Percentiles rank a stretch among this genome's conserved stretches.
Evolutionary conservation across 1,284 basidiomycete genomes (phyloP).

Genomic region (Boletus subluridellus): DNA sequence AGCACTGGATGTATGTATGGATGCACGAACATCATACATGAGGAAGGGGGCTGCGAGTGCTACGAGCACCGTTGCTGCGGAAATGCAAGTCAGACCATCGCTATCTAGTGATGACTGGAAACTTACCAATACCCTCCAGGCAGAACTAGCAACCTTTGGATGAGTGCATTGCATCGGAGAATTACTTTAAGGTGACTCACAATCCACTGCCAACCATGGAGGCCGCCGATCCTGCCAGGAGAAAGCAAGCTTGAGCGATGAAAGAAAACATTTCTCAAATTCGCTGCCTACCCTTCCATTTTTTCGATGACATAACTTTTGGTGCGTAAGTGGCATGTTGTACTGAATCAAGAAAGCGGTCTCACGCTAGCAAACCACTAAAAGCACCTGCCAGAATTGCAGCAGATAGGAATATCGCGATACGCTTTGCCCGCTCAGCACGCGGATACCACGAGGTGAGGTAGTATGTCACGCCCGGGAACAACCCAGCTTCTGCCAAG

Average conservation of each 20-base stretch:
- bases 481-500: background rate
- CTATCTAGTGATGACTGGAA: too few relatives aligned
- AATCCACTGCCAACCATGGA: too few relatives aligned
- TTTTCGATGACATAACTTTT: slow-evolving; percentile 15
- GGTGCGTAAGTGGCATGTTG: slow-evolving; percentile 2
- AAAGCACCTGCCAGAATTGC: slow-evolving; percentile 19
- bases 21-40: too few relatives aligned
- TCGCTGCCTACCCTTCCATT: slow-evolving; percentile 16
- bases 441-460: slow-evolving; percentile 22
- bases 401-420: slow-evolving; percentile 14
- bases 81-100: too few relatives aligned
- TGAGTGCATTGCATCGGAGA: background rate
- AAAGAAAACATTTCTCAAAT: background rate
- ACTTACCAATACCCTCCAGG: too few relatives aligned
- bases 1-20: background rate
- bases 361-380: slow-evolving; percentile 21
- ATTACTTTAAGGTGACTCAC: slow-evolving; percentile 11
- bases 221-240: slow-evolving; percentile 19
- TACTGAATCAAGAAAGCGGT: background rate
- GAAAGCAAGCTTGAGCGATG: background rate
- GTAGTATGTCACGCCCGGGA: slow-evolving; percentile 20
- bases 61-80: too few relatives aligned
- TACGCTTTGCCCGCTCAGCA: slow-evolving; percentile 12
- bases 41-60: too few relatives aligned
- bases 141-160: too few relatives aligned